Evolutionary conservation across 1,139 yeast genomes (phyloP).

Genomic region (Magnusiomyces fungicola): DNA sequence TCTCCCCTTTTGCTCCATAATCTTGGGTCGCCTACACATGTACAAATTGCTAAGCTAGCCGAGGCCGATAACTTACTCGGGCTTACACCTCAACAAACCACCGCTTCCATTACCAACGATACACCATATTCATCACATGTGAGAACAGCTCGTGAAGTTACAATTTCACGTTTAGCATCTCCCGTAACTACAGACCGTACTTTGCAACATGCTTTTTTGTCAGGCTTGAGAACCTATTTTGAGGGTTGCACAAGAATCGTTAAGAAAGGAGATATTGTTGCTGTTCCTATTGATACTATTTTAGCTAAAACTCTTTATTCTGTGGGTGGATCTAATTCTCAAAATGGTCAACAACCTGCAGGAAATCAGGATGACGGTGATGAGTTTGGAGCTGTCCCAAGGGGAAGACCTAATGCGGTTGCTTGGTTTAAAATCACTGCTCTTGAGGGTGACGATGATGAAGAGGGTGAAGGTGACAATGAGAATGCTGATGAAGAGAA

Average conservation of each 20-base stretch:
- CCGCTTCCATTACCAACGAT: constrained; percentile 8
- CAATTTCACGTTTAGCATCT: constrained; percentile 63
- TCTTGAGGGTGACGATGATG: constrained; percentile 39
- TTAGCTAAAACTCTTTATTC: constrained; percentile 55
- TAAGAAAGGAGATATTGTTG: constrained; percentile 56
- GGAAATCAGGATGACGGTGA: constrained; percentile 26
- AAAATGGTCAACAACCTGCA: constrained; percentile 3
- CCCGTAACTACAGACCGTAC: constrained; percentile 63
- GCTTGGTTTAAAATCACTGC: constrained; percentile 72
- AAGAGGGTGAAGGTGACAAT: constrained; percentile 30
- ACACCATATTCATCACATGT: constrained; percentile 16
- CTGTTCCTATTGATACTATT: constrained; percentile 69
- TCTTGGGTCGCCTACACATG: constrained; percentile 34
- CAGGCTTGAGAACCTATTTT: constrained; percentile 57
- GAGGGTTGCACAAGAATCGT: constrained; percentile 54
- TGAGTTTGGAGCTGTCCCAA: constrained; percentile 35
- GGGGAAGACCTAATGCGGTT: constrained; percentile 61
- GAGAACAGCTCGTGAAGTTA: constrained; percentile 42
- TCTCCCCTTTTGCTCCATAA: constrained; percentile 63
- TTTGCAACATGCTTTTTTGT: constrained; percentile 56
- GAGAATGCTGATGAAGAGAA: constrained; percentile 25
- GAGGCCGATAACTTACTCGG: constrained; percentile 14
- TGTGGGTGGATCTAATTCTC: constrained; percentile 26
- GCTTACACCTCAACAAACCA: constrained; percentile 3
- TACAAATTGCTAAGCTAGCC: constrained; percentile 28